Base-by-base conservation (phyloP, 306 rosid species). In the Vigna hirtella region DNA sequence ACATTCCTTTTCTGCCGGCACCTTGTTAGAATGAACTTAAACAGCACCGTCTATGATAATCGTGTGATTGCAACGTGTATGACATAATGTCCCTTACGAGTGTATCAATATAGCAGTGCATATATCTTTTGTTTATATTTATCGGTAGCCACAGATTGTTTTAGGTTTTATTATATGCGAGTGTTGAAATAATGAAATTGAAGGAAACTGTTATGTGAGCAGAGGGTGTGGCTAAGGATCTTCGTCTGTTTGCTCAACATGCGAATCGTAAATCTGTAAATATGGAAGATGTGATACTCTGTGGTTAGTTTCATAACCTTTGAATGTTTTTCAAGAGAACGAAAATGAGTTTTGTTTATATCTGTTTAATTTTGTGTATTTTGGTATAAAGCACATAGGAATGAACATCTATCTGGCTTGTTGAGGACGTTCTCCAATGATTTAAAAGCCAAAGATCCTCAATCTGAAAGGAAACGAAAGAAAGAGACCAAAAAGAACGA, bases 261-360 rank as follows among this genome's bases (percentile, higher is more conserved):
- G 97, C 91, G 11, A 84, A 89, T 85, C 95, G 97, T 20, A 92
- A 92, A 83, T 81, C 90, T 72, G 97, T 79, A 49, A 94, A 89
- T 81, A 83, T 85, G 92, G 97, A 94, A 79, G 98, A 94, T 70
- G 97, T 92, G 76, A 88, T 94, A 71, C 95, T 94, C 18, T 80
- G 91, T 13, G 97, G 98, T 90, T 66, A 90, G 90, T 80, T 79
- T 79, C 43, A 5, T 79, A 24, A 4, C 26, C 26, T 56, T 50
- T 9, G 38, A 43, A 7, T 32, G 17, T 3, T 68, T 77, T 61
- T 49, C 64, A 15, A 66, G 40, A 13, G 40, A 58, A 9, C 22
- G 66, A 24, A 18, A 18, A 2, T 17, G 30, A 18, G 12, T 76
- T 78, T 13, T 26, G 40, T 9, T 49, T 4, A 11, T 9, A 24